A percentile compares a stretch with the other conserved stretches of the same genome.
phyloP scores from a whole-genome alignment of 1,139 yeast genomes.

The Pichia sp. region DNA sequence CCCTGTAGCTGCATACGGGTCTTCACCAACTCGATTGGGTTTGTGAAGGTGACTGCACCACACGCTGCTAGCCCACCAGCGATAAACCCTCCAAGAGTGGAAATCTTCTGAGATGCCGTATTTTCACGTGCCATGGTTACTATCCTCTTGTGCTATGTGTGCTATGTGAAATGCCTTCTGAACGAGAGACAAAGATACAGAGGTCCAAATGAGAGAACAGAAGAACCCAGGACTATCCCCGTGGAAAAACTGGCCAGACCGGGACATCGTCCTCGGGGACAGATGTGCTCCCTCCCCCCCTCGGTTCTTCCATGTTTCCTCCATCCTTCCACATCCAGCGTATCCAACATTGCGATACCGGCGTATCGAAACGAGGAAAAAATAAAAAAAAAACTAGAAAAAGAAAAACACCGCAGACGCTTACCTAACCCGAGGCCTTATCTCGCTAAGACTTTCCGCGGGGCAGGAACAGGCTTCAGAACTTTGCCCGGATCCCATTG shows the following conservation, averaged over 20 bases:
- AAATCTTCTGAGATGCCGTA: slow-evolving; percentile 44
- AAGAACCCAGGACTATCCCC: too few species aligned
- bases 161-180: slow-evolving; percentile 16
- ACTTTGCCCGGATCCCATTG: slow-evolving; percentile 58
- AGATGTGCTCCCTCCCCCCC: not conserved
- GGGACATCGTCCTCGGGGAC: not conserved
- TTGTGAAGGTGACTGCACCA: slow-evolving; percentile 95
- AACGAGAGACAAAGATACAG: not conserved
- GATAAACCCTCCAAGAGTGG: slow-evolving; percentile 72
- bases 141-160: not conserved
- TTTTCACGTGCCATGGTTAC: slow-evolving; percentile 4
- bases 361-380: not conserved
- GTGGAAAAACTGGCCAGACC: not conserved
- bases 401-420: slow-evolving; percentile 1
- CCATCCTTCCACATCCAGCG: not conserved
- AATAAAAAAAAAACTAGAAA: not conserved
- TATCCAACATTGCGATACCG: not conserved
- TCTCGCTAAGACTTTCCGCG: not conserved
- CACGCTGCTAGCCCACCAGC: slow-evolving; percentile 98
- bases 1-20: slow-evolving; percentile 97
- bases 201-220: too few species aligned
- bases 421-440: not conserved
- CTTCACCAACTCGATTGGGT: slow-evolving; percentile 90
- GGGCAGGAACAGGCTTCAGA: slow-evolving; percentile 14
- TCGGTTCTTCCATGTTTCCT: not conserved